Percentiles rank a stretch among this genome's conserved stretches.
These are phyloP conservation scores for Akanthomyces lecanii DNA, from an alignment of 2,329 filamentous ascomycete genomes.

Conservation along the genomic window DNA sequence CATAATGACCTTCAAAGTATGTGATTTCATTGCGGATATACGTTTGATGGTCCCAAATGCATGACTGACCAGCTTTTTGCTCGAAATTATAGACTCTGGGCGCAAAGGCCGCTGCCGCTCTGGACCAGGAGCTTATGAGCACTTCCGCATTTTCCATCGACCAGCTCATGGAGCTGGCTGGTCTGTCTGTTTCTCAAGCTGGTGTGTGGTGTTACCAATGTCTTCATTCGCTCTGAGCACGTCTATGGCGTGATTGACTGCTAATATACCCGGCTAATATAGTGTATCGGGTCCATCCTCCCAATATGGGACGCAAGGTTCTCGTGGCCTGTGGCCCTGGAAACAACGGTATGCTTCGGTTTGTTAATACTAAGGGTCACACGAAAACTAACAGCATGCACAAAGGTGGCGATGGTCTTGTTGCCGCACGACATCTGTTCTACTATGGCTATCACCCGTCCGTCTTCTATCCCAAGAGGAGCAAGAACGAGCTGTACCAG, in stretches of 20 bases:
- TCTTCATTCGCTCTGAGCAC: not conserved
- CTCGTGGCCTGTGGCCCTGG: conserved; percentile 88
- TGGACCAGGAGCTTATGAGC: conserved; percentile 94
- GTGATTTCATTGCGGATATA: not conserved
- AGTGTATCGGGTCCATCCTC: conserved; percentile 84
- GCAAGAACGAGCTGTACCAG: conserved; percentile 85
- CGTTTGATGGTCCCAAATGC: not conserved
- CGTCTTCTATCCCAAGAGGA: conserved; percentile 89
- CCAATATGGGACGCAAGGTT: conserved; percentile 63
- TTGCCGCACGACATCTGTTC: conserved; percentile 85
- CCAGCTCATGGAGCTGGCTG: conserved; percentile 95
- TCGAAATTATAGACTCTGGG: conserved; percentile 66
- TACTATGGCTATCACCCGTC: conserved; percentile 89
- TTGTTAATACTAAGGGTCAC: not conserved
- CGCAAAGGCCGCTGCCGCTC: conserved; percentile 78
- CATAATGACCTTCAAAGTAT: conserved; percentile 33
- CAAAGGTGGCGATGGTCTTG: conserved; percentile 84
- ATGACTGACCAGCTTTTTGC: not conserved
- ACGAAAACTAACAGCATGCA: conserved; percentile 27
- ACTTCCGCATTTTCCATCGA: conserved; percentile 85
- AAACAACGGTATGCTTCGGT: conserved; percentile 56
- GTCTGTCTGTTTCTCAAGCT: conserved; percentile 86
- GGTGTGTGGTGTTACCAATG: conserved; percentile 44
- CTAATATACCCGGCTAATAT: not conserved
- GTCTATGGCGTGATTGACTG: too few relatives aligned